Conservation (phyloP, 495 filamentous ascomycete genomes). For the Gamarada debralockiae region DNA sequence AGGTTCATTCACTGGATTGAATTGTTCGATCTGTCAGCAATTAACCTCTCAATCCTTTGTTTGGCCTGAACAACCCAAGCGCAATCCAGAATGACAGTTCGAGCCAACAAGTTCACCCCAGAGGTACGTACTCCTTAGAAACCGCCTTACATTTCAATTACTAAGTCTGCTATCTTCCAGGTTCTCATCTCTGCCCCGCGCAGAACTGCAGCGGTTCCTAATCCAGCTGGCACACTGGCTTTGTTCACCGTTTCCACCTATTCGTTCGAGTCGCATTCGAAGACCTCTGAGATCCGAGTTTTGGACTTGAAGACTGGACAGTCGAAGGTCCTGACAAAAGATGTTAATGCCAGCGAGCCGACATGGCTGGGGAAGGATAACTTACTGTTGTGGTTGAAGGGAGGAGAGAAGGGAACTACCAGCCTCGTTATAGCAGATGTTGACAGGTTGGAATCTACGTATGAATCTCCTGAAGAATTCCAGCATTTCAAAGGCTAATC, state of each 20-base stretch:
- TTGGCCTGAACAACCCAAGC: too few species aligned
- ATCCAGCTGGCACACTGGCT: slow-evolving; percentile 61
- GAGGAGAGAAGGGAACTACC: slow-evolving; percentile 63
- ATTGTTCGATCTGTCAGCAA: too few species aligned
- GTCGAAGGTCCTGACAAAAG: slow-evolving; percentile 61
- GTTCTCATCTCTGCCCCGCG: slow-evolving; percentile 80
- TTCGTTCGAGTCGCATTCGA: slow-evolving; percentile 76
- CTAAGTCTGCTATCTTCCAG: too few species aligned
- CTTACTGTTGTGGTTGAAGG: slow-evolving; percentile 61
- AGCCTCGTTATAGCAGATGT: slow-evolving; percentile 56
- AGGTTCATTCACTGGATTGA: too few species aligned
- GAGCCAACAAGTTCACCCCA: slow-evolving; percentile 67
- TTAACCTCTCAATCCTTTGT: too few species aligned
- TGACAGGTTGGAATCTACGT: slow-evolving; percentile 44
- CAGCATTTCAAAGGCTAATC: neutral
- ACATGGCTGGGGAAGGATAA: slow-evolving; percentile 71
- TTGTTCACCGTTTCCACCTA: slow-evolving; percentile 75
- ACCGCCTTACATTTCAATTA: too few species aligned
- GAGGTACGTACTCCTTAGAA: too few species aligned
- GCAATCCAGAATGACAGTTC: slow-evolving; percentile 52
- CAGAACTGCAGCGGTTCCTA: slow-evolving; percentile 72
- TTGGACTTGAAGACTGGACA: slow-evolving; percentile 68
- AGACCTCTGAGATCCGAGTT: slow-evolving; percentile 68
- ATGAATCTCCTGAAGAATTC: slow-evolving; percentile 4
- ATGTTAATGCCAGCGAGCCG: slow-evolving; percentile 60